Evolutionary conservation across 768 basidiomycete species (phyloP).

Genomic region (Pulveroboletus ravenelii): DNA sequence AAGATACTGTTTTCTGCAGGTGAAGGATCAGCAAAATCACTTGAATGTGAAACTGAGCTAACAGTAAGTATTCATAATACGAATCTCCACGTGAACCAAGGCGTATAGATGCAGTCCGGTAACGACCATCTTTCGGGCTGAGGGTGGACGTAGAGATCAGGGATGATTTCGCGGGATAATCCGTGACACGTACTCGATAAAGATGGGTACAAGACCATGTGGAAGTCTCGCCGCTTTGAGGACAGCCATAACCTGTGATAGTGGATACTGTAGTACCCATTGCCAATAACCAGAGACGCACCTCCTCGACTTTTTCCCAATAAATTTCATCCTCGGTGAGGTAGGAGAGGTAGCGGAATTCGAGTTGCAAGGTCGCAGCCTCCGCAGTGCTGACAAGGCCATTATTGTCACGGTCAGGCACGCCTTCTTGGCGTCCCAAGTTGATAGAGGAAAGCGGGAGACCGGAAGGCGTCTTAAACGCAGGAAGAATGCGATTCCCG

Average conservation of each 20-base stretch:
- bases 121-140: slow-evolving; percentile 50
- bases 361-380: slow-evolving; percentile 84
- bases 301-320: slow-evolving; percentile 78
- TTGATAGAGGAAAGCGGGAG: slow-evolving; percentile 81
- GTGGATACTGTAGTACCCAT: not conserved
- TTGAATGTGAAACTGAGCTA: slow-evolving; percentile 21
- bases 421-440: slow-evolving; percentile 54
- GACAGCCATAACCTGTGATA: slow-evolving; percentile 57
- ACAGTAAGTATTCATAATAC: slow-evolving; percentile 90
- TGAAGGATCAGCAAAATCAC: slow-evolving; percentile 1
- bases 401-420: slow-evolving; percentile 53
- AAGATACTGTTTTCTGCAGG: slow-evolving; percentile 28
- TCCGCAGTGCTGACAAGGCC: slow-evolving; percentile 78
- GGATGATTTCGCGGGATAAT: not conserved
- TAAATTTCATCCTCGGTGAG: slow-evolving; percentile 74
- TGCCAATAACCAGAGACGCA: slow-evolving; percentile 21
- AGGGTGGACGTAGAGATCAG: slow-evolving; percentile 9
- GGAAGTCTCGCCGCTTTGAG: slow-evolving; percentile 59
- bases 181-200: slow-evolving; percentile 57
- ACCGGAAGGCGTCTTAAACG: slow-evolving; percentile 77
- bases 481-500: slow-evolving; percentile 78
- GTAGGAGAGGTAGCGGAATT: slow-evolving; percentile 81
- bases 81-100: slow-evolving; percentile 91
- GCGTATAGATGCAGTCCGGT: slow-evolving; percentile 68
- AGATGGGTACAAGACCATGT: slow-evolving; percentile 80